Evolutionary conservation across 441 rosid species (phyloP).

Genomic region (Croton laevigatus): DNA sequence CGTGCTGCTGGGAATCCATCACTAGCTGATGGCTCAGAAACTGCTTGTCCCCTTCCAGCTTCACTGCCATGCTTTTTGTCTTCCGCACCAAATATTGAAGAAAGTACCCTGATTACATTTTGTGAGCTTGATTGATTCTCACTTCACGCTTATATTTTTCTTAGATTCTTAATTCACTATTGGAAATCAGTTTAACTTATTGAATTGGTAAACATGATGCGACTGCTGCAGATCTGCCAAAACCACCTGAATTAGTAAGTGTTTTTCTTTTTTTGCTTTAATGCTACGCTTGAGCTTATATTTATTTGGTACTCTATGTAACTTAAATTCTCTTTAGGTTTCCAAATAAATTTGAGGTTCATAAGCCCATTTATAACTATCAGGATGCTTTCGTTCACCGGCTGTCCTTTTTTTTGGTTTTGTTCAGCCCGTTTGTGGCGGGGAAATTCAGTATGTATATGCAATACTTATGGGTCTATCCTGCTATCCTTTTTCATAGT

Average conservation of each 20-base stretch:
- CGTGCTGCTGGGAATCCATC: too few species aligned
- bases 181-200: not conserved
- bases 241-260: constrained; percentile 4
- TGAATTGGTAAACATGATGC: not conserved
- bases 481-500: not conserved
- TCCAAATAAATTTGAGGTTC: not conserved
- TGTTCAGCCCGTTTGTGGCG: not conserved
- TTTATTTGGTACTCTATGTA: not conserved
- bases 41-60: constrained; percentile 8
- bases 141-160: not conserved
- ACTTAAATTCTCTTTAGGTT: not conserved
- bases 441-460: not conserved
- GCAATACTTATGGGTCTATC: not conserved
- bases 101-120: constrained; percentile 3
- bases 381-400: too few species aligned
- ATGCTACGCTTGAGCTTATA: not conserved
- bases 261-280: not conserved
- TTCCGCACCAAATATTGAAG: constrained; percentile 8
- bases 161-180: not conserved
- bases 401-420: too few species aligned
- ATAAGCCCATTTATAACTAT: too few species aligned
- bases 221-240: constrained; percentile 11
- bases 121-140: not conserved
- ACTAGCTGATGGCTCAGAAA: constrained; percentile 2
- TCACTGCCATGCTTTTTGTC: constrained; percentile 10